These are phyloP conservation scores for Claviceps monticola DNA, from an alignment of 2,329 filamentous ascomycete species.

Conservation along the genomic window DNA sequence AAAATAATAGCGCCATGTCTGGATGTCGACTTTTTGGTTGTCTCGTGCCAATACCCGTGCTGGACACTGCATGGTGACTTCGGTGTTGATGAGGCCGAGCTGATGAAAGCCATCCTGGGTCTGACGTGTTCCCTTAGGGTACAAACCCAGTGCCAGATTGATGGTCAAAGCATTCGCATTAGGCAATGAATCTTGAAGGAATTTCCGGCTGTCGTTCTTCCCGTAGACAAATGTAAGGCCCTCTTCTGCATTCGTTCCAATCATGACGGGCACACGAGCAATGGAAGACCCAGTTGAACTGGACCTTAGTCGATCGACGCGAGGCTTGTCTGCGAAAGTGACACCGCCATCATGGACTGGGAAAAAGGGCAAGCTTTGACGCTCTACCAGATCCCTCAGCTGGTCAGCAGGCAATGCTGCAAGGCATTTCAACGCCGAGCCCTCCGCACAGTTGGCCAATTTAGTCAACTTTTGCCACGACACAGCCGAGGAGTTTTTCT, in stretches of 20 bases:
- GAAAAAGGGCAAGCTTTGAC: neutral
- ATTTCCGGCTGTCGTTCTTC: neutral
- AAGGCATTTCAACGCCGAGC: neutral
- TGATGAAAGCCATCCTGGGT: neutral
- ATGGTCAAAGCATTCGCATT: neutral
- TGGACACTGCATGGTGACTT: conserved; percentile 1
- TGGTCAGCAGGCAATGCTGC: neutral
- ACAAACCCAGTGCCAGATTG: neutral
- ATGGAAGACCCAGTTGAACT: neutral
- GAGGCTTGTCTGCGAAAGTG: neutral
- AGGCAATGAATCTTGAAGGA: neutral
- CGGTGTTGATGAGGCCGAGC: neutral
- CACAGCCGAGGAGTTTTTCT: neutral
- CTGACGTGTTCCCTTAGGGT: neutral
- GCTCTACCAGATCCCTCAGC: neutral
- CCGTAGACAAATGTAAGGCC: neutral
- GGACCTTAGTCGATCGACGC: neutral
- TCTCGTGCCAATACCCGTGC: neutral
- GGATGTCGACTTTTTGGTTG: neutral
- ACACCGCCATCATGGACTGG: neutral
- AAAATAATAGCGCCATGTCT: conserved; percentile 3
- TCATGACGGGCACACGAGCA: conserved; percentile 3
- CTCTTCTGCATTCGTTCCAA: conserved; percentile 1
- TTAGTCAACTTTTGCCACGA: neutral
- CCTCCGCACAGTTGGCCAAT: neutral